Conservation (phyloP, 805 yeast species). For the Torulaspora gathmanii region DNA sequence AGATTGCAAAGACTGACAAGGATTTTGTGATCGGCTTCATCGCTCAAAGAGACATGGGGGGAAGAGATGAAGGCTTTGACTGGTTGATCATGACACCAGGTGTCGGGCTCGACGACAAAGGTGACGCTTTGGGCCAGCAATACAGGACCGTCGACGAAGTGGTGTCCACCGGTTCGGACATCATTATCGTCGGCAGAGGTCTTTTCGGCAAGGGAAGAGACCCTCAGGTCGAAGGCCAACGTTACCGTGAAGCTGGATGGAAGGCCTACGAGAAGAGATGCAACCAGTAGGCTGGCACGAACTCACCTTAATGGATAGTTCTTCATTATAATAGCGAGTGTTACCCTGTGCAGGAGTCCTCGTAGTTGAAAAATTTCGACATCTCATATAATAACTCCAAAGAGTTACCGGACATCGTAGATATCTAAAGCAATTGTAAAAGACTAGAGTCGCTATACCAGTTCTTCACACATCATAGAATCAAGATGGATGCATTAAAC, state of each 20-base stretch:
- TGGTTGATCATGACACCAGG: constrained; percentile 99
- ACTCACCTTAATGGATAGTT: not conserved
- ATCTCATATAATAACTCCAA: not conserved
- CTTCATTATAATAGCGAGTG: not conserved
- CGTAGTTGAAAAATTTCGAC: constrained; percentile 2
- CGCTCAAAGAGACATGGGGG: constrained; percentile 87
- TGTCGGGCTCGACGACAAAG: constrained; percentile 94
- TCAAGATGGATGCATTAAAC: constrained; percentile 86
- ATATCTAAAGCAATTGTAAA: not conserved
- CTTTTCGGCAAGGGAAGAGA: constrained; percentile 91
- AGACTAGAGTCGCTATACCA: not conserved
- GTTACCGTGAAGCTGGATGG: constrained; percentile 96
- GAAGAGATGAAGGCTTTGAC: constrained; percentile 78
- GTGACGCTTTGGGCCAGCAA: constrained; percentile 94
- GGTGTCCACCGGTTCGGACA: constrained; percentile 79
- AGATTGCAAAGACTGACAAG: constrained; percentile 79
- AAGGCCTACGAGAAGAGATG: constrained; percentile 61
- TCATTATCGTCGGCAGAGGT: constrained; percentile 98
- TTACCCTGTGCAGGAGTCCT: constrained; percentile 1
- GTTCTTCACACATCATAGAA: not conserved
- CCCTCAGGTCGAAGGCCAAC: constrained; percentile 76
- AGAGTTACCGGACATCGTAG: not conserved
- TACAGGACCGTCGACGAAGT: constrained; percentile 89
- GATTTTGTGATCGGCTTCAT: constrained; percentile 95
- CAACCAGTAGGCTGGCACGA: not conserved